Evolutionary conservation across 2,329 filamentous ascomycete genomes (phyloP).

Genomic region (Cryphonectria parasitica): DNA sequence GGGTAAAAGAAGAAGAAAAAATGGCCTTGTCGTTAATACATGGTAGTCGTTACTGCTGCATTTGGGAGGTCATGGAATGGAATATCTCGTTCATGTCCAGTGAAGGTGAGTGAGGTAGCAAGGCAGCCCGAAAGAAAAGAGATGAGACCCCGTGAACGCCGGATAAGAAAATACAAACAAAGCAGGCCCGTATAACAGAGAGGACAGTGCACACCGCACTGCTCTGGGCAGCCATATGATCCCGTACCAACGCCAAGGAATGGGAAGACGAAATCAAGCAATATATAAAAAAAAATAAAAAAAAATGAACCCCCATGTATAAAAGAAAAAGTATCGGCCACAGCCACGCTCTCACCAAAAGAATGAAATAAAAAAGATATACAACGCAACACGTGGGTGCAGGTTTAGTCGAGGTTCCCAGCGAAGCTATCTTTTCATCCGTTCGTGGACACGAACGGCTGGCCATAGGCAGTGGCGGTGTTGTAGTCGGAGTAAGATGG

Average conservation of each 20-base stretch:
- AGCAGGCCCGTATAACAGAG: slow-evolving; percentile 3
- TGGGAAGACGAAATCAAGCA: neutral
- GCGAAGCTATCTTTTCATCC: neutral
- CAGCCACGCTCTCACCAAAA: slow-evolving; percentile 15
- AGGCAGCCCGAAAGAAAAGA: slow-evolving; percentile 12
- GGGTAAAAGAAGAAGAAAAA: neutral
- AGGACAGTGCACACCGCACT: neutral
- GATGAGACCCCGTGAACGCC: slow-evolving; percentile 19
- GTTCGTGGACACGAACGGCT: neutral
- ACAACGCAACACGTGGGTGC: slow-evolving; percentile 3
- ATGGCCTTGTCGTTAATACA: slow-evolving; percentile 32
- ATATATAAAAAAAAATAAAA: neutral
- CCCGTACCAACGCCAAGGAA: neutral
- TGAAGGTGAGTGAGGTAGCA: slow-evolving; percentile 15
- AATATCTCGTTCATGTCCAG: slow-evolving; percentile 31
- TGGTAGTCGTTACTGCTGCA: slow-evolving; percentile 34
- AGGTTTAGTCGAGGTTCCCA: neutral
- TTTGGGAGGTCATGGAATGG: slow-evolving; percentile 30
- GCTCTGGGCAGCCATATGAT: slow-evolving; percentile 5
- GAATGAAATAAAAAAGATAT: slow-evolving; percentile 1
- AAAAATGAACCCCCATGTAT: slow-evolving; percentile 20
- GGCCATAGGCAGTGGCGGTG: neutral
- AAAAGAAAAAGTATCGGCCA: slow-evolving; percentile 14
- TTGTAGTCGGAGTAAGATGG: slow-evolving; percentile 17
- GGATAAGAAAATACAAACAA: neutral